phyloP scores from a whole-genome alignment of 768 basidiomycete species.

The Dioszegia crocea region DNA sequence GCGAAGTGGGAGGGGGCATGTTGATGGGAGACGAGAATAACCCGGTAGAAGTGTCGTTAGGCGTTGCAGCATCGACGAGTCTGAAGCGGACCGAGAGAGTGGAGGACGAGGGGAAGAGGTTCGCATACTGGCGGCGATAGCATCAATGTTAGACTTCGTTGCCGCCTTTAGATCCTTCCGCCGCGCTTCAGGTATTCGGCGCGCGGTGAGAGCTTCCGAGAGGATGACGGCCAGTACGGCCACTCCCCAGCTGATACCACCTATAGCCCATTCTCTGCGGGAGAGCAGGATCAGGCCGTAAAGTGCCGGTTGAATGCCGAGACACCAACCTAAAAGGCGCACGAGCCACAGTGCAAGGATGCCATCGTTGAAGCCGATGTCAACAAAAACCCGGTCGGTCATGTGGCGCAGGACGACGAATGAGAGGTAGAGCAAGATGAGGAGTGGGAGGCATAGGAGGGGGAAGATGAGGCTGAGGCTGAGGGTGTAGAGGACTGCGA shows the following conservation, averaged over 20 bases:
- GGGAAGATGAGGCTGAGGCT: conserved; percentile 73
- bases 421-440: conserved; percentile 57
- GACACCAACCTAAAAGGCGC: conserved; percentile 65
- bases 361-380: conserved; percentile 56
- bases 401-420: conserved; percentile 68
- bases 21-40: conserved; percentile 54
- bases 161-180: not conserved
- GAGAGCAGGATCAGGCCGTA: conserved; percentile 69
- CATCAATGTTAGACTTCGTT: conserved; percentile 7
- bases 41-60: conserved; percentile 59
- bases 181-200: conserved; percentile 17
- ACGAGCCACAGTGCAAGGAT: conserved; percentile 67
- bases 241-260: conserved; percentile 60
- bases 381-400: conserved; percentile 70
- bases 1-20: conserved; percentile 51
- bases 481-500: conserved; percentile 68
- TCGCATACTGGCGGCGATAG: conserved; percentile 9
- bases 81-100: conserved; percentile 35
- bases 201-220: conserved; percentile 60
- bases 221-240: conserved; percentile 57
- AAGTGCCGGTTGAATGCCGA: conserved; percentile 69
- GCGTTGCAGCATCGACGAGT: conserved; percentile 19
- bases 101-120: conserved; percentile 50
- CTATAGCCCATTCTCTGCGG: conserved; percentile 67
- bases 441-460: conserved; percentile 66